Evolutionary conservation across 2,329 filamentous ascomycete genomes (phyloP), one percentile per base, ranked within the genome.

Genomic region (Trichoderma koningiopsis): DNA sequence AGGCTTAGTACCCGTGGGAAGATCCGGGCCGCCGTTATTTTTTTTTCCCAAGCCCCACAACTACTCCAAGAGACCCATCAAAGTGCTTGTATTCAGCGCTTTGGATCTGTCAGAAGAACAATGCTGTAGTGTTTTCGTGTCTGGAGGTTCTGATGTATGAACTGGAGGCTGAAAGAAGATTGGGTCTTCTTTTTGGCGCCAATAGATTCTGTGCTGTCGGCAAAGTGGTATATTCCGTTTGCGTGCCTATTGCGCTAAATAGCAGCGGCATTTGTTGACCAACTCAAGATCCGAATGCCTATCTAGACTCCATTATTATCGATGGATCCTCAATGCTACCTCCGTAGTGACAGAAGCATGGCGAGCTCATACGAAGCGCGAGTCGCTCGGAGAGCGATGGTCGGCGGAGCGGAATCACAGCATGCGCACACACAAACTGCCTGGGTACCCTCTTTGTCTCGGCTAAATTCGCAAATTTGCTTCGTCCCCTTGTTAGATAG

Each of bases 381-480:
- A 14, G 52, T 7, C 22, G 16, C 37, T 31, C 19, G 35, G 52
- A 56, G 47, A n/a, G n/a, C 35, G 40, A 57, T 55, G n/a, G 52
- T 58, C 52, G 62, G 63, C 27, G 63, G 37, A 66, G 27, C 63
- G 63, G 63, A 66, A 58, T 27, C 63, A 58, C 53, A 57, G 47
- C 63, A 66, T 55, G 40, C 49, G 53, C 62, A 57, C 43, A 33
- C 40, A 31, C 24, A 43, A 27, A 58, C 35, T 16, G 63, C 35
- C 53, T 14, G 53, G 53, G 63, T 66, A 33, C 35, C 52, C 55
- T 58, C 37, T 22, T 31, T 67, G 55, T 67, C 63, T 67, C 63
- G 63, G 63, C 63, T 67, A 67, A 67, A 67, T 59, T 49, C 40
- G 55, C 43, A 52, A 13, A 35, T 33, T 49, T 27, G 37, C 55